Evolutionary conservation across 164 flowering plant species (phyloP), one percentile per base, ranked within the genome.

Genomic region (Berberis vulgaris): DNA sequence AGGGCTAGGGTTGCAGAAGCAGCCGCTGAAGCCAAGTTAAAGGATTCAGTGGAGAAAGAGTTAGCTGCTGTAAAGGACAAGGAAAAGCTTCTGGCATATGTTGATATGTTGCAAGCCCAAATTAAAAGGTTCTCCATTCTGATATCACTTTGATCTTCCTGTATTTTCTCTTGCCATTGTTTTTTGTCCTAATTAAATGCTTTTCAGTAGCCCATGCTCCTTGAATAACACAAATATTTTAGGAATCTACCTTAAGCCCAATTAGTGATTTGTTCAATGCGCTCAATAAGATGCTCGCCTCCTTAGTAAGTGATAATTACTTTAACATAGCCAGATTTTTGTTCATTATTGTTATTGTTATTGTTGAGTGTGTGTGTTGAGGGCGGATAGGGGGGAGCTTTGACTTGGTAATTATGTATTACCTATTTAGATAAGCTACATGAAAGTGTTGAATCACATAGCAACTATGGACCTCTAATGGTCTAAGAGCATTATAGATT

Each of bases 1-100:
- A 91, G 81, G 77, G 89, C 80, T 43, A 79, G 95, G 73, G 84
- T 81, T 72, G 73, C 87, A 46, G 93, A 85, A 67, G 85, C 87
- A 63, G 83, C 79, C 73, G 84, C 89, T 71, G 96, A 82, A 75
- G 78, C 89, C 59, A 81, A 79, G 74, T 71, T 84, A 67, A 89
- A 82, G 76, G 89, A 82, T 67, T 93, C 99, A 57, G 57, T 66
- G 26, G 85, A 81, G 71, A 87, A 79, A 65, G 96, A 86, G 66
- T 66, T 81, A 41, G 80, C 80, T 73, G 83, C 94, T 72, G 66
- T 72, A 12, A 82, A 78, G 68, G 96, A 86, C 47, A 91, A 83
- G 69, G 84, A 89, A 71, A 92, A 91, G 76, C 87, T 87, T 66
- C 71, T 86, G 59, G 81, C 83, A 57, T 87, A 86, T 70, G 75